Percentiles rank a stretch among this genome's conserved stretches.
phyloP scores from a whole-genome alignment of 2,329 filamentous ascomycete genomes.

The Didymella pinodella region DNA sequence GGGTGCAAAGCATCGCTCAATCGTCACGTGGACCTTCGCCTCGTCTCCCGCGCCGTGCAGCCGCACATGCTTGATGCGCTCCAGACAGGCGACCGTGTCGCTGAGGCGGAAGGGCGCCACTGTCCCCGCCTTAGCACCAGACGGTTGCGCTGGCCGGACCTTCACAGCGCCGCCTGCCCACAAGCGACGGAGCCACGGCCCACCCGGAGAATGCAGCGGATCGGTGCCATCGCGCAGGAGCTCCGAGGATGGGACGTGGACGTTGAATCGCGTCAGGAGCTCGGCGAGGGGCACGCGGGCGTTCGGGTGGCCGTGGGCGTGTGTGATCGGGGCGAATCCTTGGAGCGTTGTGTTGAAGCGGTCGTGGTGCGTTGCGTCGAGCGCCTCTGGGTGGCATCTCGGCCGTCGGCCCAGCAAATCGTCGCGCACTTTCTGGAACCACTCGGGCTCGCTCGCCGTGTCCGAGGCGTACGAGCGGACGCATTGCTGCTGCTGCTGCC shows the following conservation, averaged over 20 bases:
- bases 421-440: slow-evolving; percentile 40
- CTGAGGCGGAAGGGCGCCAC: slow-evolving; percentile 21
- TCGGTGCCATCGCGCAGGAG: slow-evolving; percentile 88
- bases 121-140: slow-evolving; percentile 6
- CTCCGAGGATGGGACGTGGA: slow-evolving; percentile 65
- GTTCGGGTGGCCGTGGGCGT: slow-evolving; percentile 9
- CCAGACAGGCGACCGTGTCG: slow-evolving; percentile 43
- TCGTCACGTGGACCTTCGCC: slow-evolving; percentile 65
- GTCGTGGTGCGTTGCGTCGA: slow-evolving; percentile 66
- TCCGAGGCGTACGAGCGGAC: slow-evolving; percentile 28
- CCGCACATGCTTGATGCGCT: slow-evolving; percentile 57
- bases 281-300: slow-evolving; percentile 59
- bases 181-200: slow-evolving; percentile 76
- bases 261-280: slow-evolving; percentile 88
- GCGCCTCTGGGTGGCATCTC: slow-evolving; percentile 62
- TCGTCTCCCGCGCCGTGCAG: slow-evolving; percentile 60
- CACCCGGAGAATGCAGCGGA: slow-evolving; percentile 75
- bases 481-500: neutral
- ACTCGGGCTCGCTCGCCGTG: slow-evolving; percentile 23
- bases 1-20: slow-evolving; percentile 58
- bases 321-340: neutral
- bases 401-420: slow-evolving; percentile 59
- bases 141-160: slow-evolving; percentile 52
- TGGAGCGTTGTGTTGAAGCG: slow-evolving; percentile 61
- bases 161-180: slow-evolving; percentile 84